Evolutionary conservation across 805 yeast species (phyloP), one percentile per base, ranked within the genome.

Genomic region (Yarrowia sp.): DNA sequence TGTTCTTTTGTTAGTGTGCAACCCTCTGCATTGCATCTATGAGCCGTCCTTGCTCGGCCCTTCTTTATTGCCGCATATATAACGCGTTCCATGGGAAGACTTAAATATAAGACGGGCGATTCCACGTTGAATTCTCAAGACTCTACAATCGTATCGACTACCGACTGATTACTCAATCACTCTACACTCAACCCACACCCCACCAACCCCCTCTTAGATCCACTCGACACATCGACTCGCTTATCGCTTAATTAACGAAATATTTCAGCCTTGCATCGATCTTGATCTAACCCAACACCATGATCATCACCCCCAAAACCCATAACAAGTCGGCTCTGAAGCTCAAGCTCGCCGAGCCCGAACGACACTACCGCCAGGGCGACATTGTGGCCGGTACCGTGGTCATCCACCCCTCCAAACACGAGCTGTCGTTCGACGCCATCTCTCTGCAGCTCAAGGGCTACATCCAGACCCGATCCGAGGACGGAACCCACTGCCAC

Each of bases 361-460:
- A 59, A 14, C 50, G 65, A 59, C 65, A 59, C 42, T 59, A 59
- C 65, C 50, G 65, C 45, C 65, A 59, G 65, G 65, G 65, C 14
- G 65, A 59, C 19, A 45, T 26, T 26, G 52, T 59, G 10, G 52
- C 52, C 52, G 65, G 65, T 5, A 59, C 65, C 19, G 52, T 59
- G 16, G 42, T 45, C 65, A 59, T 59, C 35, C 65, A 59, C 65
- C 65, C 65, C 19, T n/a, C 16, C 65, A 59, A 59, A 10, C 65
- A 59, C 35, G 65, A 59, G 32, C 41, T 59, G 9, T 43, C 65
- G 14, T 59, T 59, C 15, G 65, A 59, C 52, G 65, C 65, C 52
- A 59, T 59, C 42, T 59, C 65, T 12, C 65, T 59, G 65, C 65
- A 59, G 65, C 65, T 59, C 65, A 59, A 59, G 65, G 65, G 65